These are phyloP conservation scores for Leishmania tropica DNA, from an alignment of 208 protist genomes.

Conservation along the genomic window DNA sequence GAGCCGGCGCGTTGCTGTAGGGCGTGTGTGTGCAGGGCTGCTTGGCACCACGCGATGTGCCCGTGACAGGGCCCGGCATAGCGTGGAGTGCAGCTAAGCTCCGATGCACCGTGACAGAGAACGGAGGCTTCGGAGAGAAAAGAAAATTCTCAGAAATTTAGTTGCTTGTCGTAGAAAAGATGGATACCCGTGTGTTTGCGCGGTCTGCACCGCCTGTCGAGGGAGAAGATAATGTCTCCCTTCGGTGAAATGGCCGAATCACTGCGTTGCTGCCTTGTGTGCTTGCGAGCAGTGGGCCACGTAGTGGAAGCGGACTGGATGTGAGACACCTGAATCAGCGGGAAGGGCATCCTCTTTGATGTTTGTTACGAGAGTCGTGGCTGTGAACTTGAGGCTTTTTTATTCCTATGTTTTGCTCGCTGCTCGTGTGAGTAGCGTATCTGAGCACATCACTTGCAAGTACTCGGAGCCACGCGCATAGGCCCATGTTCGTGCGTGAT, in stretches of 20 bases:
- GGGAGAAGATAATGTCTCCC: neutral
- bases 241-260: neutral
- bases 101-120: neutral
- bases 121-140: neutral
- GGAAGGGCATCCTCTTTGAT: neutral
- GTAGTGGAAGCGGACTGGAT: neutral
- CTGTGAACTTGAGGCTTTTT: neutral
- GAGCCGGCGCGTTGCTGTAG: too few species aligned
- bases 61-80: neutral
- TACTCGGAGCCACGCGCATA: too few species aligned
- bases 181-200: neutral
- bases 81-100: neutral
- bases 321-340: neutral
- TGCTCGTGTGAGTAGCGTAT: neutral
- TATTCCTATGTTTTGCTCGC: neutral
- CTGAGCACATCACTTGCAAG: neutral
- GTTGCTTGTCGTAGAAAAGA: neutral
- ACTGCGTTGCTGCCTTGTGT: neutral
- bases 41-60: neutral
- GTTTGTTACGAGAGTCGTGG: neutral
- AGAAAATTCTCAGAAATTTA: neutral
- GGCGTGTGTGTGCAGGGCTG: neutral
- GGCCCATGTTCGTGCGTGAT: neutral
- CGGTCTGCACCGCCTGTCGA: neutral
- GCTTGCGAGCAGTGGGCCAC: neutral